Evolutionary conservation across 2,329 filamentous ascomycete genomes (phyloP), one percentile per base, ranked within the genome.

Genomic region (Diaporthe sp.): DNA sequence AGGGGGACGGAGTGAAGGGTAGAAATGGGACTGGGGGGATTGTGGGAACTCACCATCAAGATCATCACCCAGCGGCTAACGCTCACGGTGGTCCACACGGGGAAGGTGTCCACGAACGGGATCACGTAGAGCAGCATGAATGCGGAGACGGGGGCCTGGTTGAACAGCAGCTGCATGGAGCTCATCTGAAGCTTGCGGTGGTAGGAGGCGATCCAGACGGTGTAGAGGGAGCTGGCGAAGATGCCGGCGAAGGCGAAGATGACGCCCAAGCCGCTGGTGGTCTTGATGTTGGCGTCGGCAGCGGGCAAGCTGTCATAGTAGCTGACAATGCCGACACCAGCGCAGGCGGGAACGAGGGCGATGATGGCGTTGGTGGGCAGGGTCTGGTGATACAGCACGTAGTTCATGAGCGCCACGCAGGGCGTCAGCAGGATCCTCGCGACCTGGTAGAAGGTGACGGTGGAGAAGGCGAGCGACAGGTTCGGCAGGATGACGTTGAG

Each of bases 401-500:
- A 92, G 82, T 94, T 93, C 86, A 94, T 90, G 22, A 90, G 82
- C 6, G 91, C 92, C 28, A 93, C 91, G 58, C 87, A 88, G 4
- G 92, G 92, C 1, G 92, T 94, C 39, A 94, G 87, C 17, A 94
- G 85, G 75, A 94, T 92, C 34, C 92, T 89, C 6, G 91, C 91
- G 67, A 94, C 89, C 82, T 94, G 92, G 82, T 94, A 94, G 82
- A 94, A 94, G 57, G 91, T 92, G 57, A 94, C 90, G 70, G 89
- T 90, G 31, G 92, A 93, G 82, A 90, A 93, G 42, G 92, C 92
- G 58, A 94, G 86, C 1, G 91, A 93, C 9, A 93, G 84, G 80
- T 94, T 94, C 13, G 91, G 92, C 13, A 94, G 86, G 77, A 94
- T 91, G 81, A 94, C 91, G 82, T 94, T 94, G 76, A 92, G 86